These are phyloP conservation scores for Rhodotorula sp. DNA, from an alignment of 1,284 basidiomycete species.

Conservation along the genomic window DNA sequence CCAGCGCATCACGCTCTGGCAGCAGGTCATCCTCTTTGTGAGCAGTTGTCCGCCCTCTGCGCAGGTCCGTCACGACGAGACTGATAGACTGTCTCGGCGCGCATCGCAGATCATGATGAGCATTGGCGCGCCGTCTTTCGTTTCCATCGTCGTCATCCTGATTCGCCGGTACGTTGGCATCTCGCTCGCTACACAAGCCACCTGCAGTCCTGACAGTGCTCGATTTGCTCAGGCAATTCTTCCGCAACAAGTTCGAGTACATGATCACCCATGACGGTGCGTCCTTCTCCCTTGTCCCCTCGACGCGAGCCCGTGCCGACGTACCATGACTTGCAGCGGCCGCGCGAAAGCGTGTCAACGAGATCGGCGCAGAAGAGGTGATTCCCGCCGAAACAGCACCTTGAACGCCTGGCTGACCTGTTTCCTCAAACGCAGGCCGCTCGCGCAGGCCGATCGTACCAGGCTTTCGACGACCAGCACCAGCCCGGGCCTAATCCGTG, in stretches of 20 bases:
- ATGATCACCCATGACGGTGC: constrained; percentile 60
- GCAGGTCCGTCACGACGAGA: background rate
- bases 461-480: constrained; percentile 17
- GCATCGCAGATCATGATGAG: constrained; percentile 29
- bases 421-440: constrained; percentile 13
- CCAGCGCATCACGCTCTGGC: constrained; percentile 35
- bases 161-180: constrained; percentile 35
- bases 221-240: constrained; percentile 62
- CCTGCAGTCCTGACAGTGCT: background rate
- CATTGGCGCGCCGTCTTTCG: constrained; percentile 35
- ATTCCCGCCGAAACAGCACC: background rate
- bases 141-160: constrained; percentile 45
- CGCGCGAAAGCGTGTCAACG: constrained; percentile 45
- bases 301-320: background rate
- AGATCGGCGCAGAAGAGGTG: constrained; percentile 49
- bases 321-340: constrained; percentile 4
- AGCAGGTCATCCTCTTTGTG: constrained; percentile 45
- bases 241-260: constrained; percentile 69
- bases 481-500: constrained; percentile 15
- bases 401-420: no score
- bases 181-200: background rate
- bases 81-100: no score
- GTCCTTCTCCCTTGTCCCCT: background rate
- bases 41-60: background rate
- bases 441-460: constrained; percentile 8